phyloP scores from a whole-genome alignment of 768 basidiomycete genomes.

The Rhizopogon salebrosus region DNA sequence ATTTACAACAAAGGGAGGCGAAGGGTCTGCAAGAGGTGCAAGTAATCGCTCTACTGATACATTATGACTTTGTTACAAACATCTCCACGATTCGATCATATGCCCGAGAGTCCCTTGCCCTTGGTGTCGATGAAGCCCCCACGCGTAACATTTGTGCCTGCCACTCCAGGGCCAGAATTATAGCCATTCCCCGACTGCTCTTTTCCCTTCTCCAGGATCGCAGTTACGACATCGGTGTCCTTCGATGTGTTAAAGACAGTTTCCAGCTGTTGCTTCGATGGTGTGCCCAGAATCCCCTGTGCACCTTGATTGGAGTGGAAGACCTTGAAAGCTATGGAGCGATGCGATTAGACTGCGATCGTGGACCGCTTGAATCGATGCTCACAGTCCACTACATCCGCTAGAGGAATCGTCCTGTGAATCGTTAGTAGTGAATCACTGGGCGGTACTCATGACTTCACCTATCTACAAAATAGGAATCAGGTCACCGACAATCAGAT shows the following conservation, averaged over 20 bases:
- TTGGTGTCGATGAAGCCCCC: conserved; percentile 37
- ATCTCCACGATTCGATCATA: conserved; percentile 14
- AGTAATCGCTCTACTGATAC: conserved; percentile 14
- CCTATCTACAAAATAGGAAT: conserved; percentile 49
- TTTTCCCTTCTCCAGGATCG: conserved; percentile 60
- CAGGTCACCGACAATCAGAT: conserved; percentile 5
- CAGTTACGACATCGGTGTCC: conserved; percentile 56
- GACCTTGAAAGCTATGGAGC: conserved; percentile 56
- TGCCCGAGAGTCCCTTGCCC: conserved; percentile 33
- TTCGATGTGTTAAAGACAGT: conserved; percentile 61
- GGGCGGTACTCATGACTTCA: conserved; percentile 30
- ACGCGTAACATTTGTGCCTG: conserved; percentile 17
- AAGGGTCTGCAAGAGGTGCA: no score
- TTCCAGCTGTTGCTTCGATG: conserved; percentile 84
- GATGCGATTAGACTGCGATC: not conserved
- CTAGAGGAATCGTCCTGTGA: conserved; percentile 59
- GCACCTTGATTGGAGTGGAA: conserved; percentile 68
- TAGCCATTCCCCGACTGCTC: conserved; percentile 50
- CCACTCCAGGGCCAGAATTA: conserved; percentile 10
- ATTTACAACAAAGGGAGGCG: not conserved
- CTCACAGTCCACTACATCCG: conserved; percentile 81
- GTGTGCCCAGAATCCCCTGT: conserved; percentile 68
- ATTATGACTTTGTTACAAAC: conserved; percentile 1
- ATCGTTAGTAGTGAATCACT: conserved; percentile 9
- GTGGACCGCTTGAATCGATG: conserved; percentile 3